These are phyloP conservation scores for Gossypium gossypioides DNA, from an alignment of 441 rosid genomes.

Conservation along the genomic window DNA sequence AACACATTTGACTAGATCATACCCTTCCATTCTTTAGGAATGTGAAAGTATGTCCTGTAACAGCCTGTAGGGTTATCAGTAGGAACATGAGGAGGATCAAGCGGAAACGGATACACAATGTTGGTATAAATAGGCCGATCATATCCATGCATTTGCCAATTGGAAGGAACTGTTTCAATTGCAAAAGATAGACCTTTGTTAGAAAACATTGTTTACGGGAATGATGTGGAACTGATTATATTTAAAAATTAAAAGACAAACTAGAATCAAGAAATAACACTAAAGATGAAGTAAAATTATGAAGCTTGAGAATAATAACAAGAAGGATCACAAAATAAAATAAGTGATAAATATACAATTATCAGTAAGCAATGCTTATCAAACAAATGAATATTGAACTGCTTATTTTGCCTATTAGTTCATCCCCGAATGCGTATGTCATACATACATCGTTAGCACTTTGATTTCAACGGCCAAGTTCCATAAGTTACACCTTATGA, in stretches of 20 bases:
- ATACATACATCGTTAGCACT: background rate
- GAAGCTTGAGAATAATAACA: background rate
- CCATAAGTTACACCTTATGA: background rate
- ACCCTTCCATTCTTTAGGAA: constrained; percentile 90
- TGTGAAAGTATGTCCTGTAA: constrained; percentile 72
- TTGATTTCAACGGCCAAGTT: background rate
- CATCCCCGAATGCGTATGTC: background rate
- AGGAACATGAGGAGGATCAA: constrained; percentile 80
- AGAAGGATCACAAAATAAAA: background rate
- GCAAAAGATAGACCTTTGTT: constrained; percentile 17
- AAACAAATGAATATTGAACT: background rate
- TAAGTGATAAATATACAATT: background rate
- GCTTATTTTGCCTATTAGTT: background rate
- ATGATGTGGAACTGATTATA: background rate
- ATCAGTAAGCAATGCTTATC: background rate
- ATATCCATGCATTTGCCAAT: constrained; percentile 96
- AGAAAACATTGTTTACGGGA: background rate
- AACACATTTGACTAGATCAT: constrained; percentile 19
- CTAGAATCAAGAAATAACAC: background rate
- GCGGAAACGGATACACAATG: constrained; percentile 61
- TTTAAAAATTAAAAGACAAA: background rate
- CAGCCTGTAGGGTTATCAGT: constrained; percentile 91
- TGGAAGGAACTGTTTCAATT: constrained; percentile 82
- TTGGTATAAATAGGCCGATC: constrained; percentile 91
- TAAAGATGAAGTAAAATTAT: background rate